A percentile compares a stretch with the other conserved stretches of the same genome.
Evolutionary conservation across 2,329 filamentous ascomycete species (phyloP).

Genomic region (Gaeumannomyces tritici): DNA sequence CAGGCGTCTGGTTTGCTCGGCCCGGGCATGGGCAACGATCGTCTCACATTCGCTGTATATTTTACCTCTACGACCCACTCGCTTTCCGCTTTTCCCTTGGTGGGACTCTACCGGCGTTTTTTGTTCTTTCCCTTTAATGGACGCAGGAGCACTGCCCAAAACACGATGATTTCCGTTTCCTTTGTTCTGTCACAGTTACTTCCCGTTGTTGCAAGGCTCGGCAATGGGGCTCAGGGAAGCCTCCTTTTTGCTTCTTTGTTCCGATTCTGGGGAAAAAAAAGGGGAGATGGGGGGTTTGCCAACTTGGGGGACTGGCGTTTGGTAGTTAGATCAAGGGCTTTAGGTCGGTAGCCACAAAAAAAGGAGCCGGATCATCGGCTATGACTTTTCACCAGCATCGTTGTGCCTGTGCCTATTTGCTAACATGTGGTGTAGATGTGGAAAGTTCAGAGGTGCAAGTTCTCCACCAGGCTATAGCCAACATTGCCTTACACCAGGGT

Average conservation of each 20-base stretch:
- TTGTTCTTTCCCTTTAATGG: background rate
- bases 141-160: too few species aligned
- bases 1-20: background rate
- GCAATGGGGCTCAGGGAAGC: background rate
- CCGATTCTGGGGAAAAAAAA: background rate
- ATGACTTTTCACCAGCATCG: too few species aligned
- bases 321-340: background rate
- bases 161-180: background rate
- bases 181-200: background rate
- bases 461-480: too few species aligned
- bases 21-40: too few species aligned
- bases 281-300: background rate
- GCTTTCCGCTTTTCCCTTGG: background rate
- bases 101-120: background rate
- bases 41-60: background rate
- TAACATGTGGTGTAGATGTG: too few species aligned
- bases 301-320: background rate
- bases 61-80: background rate
- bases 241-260: background rate
- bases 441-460: too few species aligned
- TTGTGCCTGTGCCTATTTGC: background rate
- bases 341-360: background rate
- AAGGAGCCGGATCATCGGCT: background rate
- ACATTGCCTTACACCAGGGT: background rate
- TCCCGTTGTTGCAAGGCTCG: too few species aligned